Evolutionary conservation across 2,329 filamentous ascomycete species (phyloP).

Genomic region (Aureobasidium subglaciale): DNA sequence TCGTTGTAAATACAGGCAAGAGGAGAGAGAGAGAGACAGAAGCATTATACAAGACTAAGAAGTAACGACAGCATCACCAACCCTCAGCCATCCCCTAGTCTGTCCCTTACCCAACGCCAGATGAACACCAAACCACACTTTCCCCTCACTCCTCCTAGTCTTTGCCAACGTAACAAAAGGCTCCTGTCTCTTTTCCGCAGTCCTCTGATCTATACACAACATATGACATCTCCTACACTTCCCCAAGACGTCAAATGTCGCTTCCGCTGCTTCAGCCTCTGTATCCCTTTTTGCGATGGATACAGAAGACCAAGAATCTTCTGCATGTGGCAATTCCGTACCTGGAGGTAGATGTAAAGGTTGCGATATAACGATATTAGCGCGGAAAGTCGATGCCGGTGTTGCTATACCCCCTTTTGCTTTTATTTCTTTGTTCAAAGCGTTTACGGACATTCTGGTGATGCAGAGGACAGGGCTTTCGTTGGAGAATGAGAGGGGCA

Average conservation of each 20-base stretch:
- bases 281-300: neutral
- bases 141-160: constrained; percentile 73
- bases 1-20: no score
- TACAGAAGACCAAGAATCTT: constrained; percentile 69
- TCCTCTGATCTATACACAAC: constrained; percentile 88
- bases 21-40: no score
- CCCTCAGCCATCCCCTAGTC: constrained; percentile 14
- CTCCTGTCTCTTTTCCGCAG: constrained; percentile 69
- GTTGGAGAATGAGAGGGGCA: constrained; percentile 75
- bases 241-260: constrained; percentile 60
- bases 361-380: constrained; percentile 71
- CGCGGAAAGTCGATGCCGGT: constrained; percentile 70
- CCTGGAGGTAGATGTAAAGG: constrained; percentile 36
- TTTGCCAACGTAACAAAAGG: constrained; percentile 85
- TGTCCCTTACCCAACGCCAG: neutral
- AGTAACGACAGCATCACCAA: constrained; percentile 19
- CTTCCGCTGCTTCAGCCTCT: constrained; percentile 48
- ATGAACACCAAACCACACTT: constrained; percentile 86
- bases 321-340: constrained; percentile 58
- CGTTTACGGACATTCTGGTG: constrained; percentile 69
- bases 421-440: constrained; percentile 66
- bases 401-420: constrained; percentile 56
- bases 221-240: constrained; percentile 88
- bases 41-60: neutral
- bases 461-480: constrained; percentile 89